Conservation (phyloP, 176 grass and related monocot species). For the Aegilops speltoides region DNA sequence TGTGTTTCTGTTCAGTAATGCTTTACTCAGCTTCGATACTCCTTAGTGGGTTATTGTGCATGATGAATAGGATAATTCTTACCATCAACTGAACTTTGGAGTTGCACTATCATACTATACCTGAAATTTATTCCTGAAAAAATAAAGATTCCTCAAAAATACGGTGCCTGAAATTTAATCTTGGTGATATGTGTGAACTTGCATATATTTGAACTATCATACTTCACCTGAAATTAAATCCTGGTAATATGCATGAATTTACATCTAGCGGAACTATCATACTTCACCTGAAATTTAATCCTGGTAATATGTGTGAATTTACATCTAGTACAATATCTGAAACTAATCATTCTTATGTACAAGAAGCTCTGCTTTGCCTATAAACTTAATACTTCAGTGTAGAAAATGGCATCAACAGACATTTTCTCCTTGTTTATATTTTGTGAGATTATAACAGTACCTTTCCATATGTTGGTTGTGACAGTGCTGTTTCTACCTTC, state of each 20-base stretch:
- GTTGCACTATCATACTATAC: neutral
- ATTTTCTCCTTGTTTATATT: neutral
- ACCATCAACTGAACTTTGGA: neutral
- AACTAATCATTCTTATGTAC: conserved; percentile 12
- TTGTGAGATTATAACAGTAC: neutral
- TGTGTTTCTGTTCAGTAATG: conserved; percentile 27
- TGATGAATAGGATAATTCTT: neutral
- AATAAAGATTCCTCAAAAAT: neutral
- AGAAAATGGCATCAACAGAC: neutral
- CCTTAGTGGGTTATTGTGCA: neutral
- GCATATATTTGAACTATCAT: neutral
- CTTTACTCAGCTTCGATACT: neutral
- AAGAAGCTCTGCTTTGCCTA: conserved; percentile 2
- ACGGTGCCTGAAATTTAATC: neutral
- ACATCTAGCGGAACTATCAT: neutral
- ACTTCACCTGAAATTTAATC: neutral
- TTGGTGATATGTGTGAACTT: neutral
- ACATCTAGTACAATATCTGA: neutral
- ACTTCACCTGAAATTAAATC: neutral
- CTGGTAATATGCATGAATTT: neutral
- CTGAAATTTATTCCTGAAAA: neutral
- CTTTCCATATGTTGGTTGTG: neutral
- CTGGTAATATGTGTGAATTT: neutral
- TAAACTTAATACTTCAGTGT: neutral
- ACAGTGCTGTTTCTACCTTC: neutral